Evolutionary conservation across 768 basidiomycete species (phyloP), one percentile per base, ranked within the genome.

Genomic region (Neoboletus magnificus): DNA sequence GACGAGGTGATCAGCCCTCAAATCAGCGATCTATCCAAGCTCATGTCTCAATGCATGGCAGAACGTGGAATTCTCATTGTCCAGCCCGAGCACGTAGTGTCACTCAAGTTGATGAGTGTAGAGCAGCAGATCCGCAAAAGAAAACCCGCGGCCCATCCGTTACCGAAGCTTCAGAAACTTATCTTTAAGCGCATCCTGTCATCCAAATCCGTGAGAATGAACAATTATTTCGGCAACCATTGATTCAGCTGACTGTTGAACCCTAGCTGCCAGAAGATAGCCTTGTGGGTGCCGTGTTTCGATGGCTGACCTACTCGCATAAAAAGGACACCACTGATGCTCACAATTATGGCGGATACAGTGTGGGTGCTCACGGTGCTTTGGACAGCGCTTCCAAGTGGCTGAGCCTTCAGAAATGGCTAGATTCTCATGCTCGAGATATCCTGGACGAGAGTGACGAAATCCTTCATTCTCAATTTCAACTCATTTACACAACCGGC

Each of bases 41-140:
- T 82, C 18, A 70, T 73, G 51, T 58, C 70, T 29, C 65, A 66
- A 25, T 82, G 81, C 55, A 65, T 63, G 50, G 50, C 51, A 0
- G 62, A 62, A 39, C 59, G 68, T 27, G 80, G 80, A 0, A 58
- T 82, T 12, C 61, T 81, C 4, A 63, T 82, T 4, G 61, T 67
- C 15, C 80, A 82, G 47, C 81, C 80, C 0, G 80, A 82, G 45
- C 79, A 82, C 37, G 72, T 79, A 4, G 70, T 80, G 2, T 82
- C 81, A 0, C 77, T 76, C 52, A 69, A 73, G 54, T 66, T 82
- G 36, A 74, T 76, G 74, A 66, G 69, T 0, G 57, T 80, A 7
- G 74, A 80, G 40, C 55, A 53, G 30, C 59, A 65, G n/a, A 51
- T 71, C 13, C 27, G 23, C 23, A 2, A 15, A 30, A 18, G 36